Evolutionary conservation across 2,329 filamentous ascomycete genomes (phyloP).

Genomic region (Paecilomyces sp.): DNA sequence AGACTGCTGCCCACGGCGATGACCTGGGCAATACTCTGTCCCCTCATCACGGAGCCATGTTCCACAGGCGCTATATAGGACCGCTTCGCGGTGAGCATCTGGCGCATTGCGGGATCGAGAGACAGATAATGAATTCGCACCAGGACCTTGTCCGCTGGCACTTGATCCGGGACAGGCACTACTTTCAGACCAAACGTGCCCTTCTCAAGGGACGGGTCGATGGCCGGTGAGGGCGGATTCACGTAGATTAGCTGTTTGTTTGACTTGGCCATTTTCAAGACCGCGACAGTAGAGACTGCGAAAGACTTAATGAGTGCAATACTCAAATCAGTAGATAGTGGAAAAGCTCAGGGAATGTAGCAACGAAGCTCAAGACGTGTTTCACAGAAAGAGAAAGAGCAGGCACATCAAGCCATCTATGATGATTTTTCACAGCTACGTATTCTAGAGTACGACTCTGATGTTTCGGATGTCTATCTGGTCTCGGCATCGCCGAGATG

Average conservation of each 20-base stretch:
- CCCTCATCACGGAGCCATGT: slow-evolving; percentile 63
- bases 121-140: slow-evolving; percentile 56
- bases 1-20: slow-evolving; percentile 46
- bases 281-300: neutral
- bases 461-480: neutral
- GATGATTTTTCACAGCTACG: neutral
- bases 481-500: neutral
- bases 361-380: neutral
- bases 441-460: neutral
- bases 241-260: slow-evolving; percentile 31
- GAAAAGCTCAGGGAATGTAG: neutral
- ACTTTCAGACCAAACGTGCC: slow-evolving; percentile 29
- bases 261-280: slow-evolving; percentile 14
- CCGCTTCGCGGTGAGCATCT: slow-evolving; percentile 55
- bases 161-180: slow-evolving; percentile 17
- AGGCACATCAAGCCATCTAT: neutral
- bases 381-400: neutral
- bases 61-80: slow-evolving; percentile 64
- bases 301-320: neutral
- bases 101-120: slow-evolving; percentile 69
- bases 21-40: slow-evolving; percentile 53
- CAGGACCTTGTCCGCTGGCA: slow-evolving; percentile 52
- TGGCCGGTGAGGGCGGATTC: slow-evolving; percentile 24
- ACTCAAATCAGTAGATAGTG: no score
- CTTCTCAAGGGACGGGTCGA: slow-evolving; percentile 25